phyloP scores from a whole-genome alignment of 306 rosid species.

The Quercus bicolor region DNA sequence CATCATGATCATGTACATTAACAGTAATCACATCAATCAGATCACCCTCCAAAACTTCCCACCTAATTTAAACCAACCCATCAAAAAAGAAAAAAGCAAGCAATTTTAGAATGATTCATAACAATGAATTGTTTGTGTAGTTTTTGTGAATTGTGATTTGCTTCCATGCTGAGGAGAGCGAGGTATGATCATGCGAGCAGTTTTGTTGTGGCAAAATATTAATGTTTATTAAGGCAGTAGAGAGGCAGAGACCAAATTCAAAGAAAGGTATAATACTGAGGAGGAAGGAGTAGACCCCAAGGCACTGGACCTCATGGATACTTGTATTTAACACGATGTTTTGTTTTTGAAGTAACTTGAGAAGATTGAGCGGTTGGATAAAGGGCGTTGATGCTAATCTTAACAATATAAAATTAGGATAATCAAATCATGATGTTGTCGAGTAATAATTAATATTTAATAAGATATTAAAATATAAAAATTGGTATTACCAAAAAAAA shows the following conservation, averaged over 20 bases:
- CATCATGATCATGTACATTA: background rate
- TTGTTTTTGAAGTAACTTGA: background rate
- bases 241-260: background rate
- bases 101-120: background rate
- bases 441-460: no score
- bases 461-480: no score
- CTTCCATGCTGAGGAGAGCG: background rate
- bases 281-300: background rate
- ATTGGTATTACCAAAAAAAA: no score
- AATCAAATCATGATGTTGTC: no score
- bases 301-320: background rate
- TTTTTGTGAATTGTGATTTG: background rate
- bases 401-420: no score
- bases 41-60: conserved; percentile 10
- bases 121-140: background rate
- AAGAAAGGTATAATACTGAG: background rate
- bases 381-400: no score
- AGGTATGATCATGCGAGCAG: background rate
- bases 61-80: conserved; percentile 2
- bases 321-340: background rate
- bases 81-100: background rate
- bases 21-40: background rate
- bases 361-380: no score
- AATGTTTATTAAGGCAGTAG: background rate
- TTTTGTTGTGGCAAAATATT: background rate